Evolutionary conservation across 2,329 filamentous ascomycete genomes (phyloP), one percentile per base, ranked within the genome.

Genomic region (Penicillium concentricum): DNA sequence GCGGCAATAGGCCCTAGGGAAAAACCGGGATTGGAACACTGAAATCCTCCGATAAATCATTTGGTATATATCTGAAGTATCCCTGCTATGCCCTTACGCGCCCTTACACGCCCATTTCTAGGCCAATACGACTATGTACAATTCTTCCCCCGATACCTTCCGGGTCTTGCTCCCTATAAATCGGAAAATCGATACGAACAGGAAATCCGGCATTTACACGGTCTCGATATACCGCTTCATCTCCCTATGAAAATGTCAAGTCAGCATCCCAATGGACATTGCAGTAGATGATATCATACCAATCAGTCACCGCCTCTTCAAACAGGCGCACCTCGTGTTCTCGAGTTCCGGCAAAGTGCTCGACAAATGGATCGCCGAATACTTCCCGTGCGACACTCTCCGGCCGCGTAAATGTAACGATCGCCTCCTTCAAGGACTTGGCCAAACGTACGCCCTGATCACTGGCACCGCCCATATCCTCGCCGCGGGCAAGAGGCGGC

Each of bases 301-400:
- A 97, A 74, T 97, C 94, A 20, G 94, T 97, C 6, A 97, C 93
- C 2, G 92, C 92, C 74, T 97, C 93, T 67, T 97, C 92, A 89
- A 90, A 99, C 20, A 96, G 76, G 59, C 90, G 81, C 57, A 94
- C 83, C 76, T 99, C 94, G 75, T 99, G 92, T 73, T 96, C 88
- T 62, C 94, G 84, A 18, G 93, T 96, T 16, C 94, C 94, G 13
- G 88, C 91, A 78, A 88, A 99, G 74, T 97, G 94, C 16, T 97
- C 92, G 3, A 99, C 94, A 76, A 99, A 99, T 9, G 88, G 90
- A 72, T 97, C 89, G 0, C 94, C 94, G 74, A 99, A 90, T 0
- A 96, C 90, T 72, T 97, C 90, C 56, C 94, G 83, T n/a, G 94
- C 94, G 16, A 97, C 82, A 72, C 93, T 97, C 2, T 84, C 90